Base-by-base conservation (phyloP, 352 stramenopile genomes). In the Pythium rhizo-oryzae region DNA sequence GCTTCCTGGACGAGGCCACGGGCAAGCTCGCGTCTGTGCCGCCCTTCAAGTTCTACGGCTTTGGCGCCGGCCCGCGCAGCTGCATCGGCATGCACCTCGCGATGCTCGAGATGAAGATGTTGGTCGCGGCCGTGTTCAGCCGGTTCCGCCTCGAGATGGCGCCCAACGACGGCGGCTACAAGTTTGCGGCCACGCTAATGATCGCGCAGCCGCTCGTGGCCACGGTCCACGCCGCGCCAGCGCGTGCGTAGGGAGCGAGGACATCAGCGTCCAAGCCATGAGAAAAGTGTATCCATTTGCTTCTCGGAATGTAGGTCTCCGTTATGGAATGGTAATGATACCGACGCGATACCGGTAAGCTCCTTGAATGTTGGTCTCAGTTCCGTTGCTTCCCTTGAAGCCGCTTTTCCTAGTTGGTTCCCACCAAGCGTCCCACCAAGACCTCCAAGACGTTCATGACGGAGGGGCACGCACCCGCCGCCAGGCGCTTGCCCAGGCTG, bases 41-140 rank as follows among this genome's bases (percentile, higher is more conserved):
- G 13, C 49, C 60, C 30, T 89, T 75, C 65, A 72, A 83, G 46
- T 78, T 35, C 75, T 78, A 47, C 35, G 37, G 53, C 35, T 60
- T 60, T 60, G 53, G 53, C 37, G 53, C 30, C 21, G 53, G 53
- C 18, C 67, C 70, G 24, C 56, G 78, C 19, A 46, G 69, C 21
- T 89, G 81, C 54, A 69, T 86, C 16, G 81, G 81, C 41, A 79
- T 71, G 59, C 58, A 71, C 23, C 62, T 89, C 0, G 81, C 81
- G 0, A 58, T 85, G 52, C 68, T 87, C 15, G 74, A 88, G 62
- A 71, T 85, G 16, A 81, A 84, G 58, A 55, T 82, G n/a, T 51
- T 78, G 25, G 39, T 83, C n/a, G 56, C 72, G 7, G 55, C 59
- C 16, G 21, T 89, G 28, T 50, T 89, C 3, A 63, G 64, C 18